Evolutionary conservation across 192 early-diverging fungal genomes (phyloP).

Genomic region (Coemansia sp.): DNA sequence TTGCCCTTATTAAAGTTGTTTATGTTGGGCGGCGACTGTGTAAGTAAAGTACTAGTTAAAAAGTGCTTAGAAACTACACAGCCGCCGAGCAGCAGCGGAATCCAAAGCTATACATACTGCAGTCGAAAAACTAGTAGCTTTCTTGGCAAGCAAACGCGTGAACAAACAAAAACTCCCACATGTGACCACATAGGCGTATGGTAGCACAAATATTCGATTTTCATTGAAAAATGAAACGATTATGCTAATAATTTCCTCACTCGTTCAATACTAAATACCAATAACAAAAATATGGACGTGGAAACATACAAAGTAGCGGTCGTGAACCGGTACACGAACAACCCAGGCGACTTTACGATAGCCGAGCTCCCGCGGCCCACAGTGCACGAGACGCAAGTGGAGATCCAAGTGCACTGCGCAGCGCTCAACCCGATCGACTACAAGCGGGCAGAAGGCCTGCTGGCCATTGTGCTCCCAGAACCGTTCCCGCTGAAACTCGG

Average conservation of each 20-base stretch:
- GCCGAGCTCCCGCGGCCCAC: conserved; percentile 6
- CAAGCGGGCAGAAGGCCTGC: conserved; percentile 49
- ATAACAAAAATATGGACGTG: neutral
- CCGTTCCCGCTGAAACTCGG: conserved; percentile 52
- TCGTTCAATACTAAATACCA: neutral
- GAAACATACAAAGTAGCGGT: conserved; percentile 25
- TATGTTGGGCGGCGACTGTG: too few relatives aligned
- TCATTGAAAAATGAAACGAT: neutral
- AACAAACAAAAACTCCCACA: neutral
- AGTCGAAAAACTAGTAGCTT: neutral
- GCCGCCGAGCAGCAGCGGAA: too few relatives aligned
- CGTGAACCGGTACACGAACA: conserved; percentile 15
- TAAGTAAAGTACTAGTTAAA: too few relatives aligned
- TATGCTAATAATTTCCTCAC: neutral
- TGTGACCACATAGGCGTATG: neutral
- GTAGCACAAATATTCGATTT: neutral
- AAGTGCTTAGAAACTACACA: too few relatives aligned
- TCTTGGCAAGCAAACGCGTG: neutral
- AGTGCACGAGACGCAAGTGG: conserved; percentile 18
- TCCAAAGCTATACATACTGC: too few relatives aligned
- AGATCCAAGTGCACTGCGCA: conserved; percentile 49
- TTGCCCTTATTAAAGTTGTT: too few relatives aligned
- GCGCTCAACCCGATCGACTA: conserved; percentile 58
- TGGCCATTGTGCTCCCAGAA: conserved; percentile 31
- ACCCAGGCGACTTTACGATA: conserved; percentile 16